Percentiles rank a stretch among this genome's conserved stretches.
Conservation (phyloP, 2,329 filamentous ascomycete species). For the Trichoderma breve region DNA sequence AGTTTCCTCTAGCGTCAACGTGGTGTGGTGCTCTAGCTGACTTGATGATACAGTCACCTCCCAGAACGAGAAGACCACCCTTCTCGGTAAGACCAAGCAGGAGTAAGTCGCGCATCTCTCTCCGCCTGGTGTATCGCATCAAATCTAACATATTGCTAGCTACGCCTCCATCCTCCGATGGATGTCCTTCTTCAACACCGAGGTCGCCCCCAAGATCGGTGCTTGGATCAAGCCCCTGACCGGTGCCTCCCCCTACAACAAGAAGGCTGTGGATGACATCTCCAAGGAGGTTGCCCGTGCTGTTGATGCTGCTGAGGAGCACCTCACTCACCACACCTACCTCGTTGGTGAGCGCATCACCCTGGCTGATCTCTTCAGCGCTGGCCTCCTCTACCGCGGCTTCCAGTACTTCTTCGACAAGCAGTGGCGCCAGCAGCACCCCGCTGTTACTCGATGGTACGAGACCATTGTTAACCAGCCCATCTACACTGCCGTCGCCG, state of each 20-base stretch:
- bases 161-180: constrained; percentile 97
- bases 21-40: constrained; percentile 31
- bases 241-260: constrained; percentile 87
- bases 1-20: constrained; percentile 21
- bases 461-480: constrained; percentile 90
- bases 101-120: constrained; percentile 57
- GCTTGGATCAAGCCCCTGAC: constrained; percentile 84
- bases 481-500: constrained; percentile 78
- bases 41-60: constrained; percentile 71
- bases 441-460: constrained; percentile 90
- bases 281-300: constrained; percentile 67
- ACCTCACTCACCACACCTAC: constrained; percentile 91
- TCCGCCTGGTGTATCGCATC: neutral
- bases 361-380: constrained; percentile 87
- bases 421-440: constrained; percentile 78
- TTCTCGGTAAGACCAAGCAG: constrained; percentile 99
- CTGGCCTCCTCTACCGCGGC: constrained; percentile 75
- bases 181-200: constrained; percentile 94
- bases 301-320: constrained; percentile 73
- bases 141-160: constrained; percentile 39
- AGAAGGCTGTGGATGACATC: constrained; percentile 87
- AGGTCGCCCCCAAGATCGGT: constrained; percentile 72
- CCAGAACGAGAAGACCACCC: constrained; percentile 99
- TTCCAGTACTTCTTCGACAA: constrained; percentile 96
- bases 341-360: constrained; percentile 97